A percentile compares a stretch with the other conserved stretches of the same genome.
phyloP scores from a whole-genome alignment of 2,329 filamentous ascomycete species.

The Fusarium sp. region DNA sequence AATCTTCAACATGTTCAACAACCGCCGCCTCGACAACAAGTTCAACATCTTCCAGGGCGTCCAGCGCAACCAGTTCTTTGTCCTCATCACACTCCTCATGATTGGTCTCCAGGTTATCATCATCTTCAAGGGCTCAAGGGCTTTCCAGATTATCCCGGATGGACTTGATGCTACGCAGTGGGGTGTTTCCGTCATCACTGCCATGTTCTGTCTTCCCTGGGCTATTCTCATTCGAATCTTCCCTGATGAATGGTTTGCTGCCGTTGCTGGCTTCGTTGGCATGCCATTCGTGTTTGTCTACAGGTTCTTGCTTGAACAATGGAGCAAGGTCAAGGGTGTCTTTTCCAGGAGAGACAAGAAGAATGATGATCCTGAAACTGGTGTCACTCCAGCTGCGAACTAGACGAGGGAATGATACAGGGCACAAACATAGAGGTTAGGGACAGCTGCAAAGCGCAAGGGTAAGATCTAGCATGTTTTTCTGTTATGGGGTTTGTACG shows the following conservation, averaged over 20 bases:
- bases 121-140: conserved; percentile 61
- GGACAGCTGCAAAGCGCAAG: not conserved
- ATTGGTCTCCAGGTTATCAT: conserved; percentile 68
- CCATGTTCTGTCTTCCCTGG: not conserved
- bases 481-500: not conserved
- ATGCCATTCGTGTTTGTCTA: not conserved
- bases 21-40: conserved; percentile 70
- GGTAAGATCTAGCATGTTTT: not conserved
- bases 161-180: not conserved
- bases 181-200: not conserved
- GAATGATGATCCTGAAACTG: not conserved
- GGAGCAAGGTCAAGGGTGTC: not conserved
- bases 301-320: not conserved
- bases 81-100: conserved; percentile 68
- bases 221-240: not conserved
- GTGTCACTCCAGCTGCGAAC: not conserved
- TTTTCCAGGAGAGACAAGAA: not conserved
- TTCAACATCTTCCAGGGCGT: conserved; percentile 72
- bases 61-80: conserved; percentile 67
- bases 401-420: not conserved
- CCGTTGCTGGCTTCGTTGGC: not conserved
- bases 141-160: not conserved
- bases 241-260: not conserved
- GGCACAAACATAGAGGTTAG: not conserved
- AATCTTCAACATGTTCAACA: conserved; percentile 76